These are phyloP conservation scores for Cyanophora paradoxa DNA, from an alignment of 78 protist species.

Conservation along the genomic window DNA sequence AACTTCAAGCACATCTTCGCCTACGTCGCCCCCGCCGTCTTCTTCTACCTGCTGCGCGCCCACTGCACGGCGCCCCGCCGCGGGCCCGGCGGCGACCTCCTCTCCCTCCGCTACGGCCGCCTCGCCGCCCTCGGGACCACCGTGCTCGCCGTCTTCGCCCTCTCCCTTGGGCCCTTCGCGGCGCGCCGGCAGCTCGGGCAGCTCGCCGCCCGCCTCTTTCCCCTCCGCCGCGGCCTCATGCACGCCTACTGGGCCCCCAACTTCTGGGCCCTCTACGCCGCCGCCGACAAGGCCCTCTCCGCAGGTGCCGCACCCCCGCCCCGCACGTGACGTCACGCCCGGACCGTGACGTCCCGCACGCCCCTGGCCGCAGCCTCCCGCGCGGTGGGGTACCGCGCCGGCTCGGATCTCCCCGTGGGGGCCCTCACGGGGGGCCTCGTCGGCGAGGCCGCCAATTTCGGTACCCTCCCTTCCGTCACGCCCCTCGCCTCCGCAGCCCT, in stretches of 20 bases:
- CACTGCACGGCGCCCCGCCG: no score
- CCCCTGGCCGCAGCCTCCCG: no score
- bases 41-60: constrained; percentile 43
- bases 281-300: constrained; percentile 47
- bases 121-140: constrained; percentile 39
- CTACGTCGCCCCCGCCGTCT: constrained; percentile 74
- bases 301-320: no score
- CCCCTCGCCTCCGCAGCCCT: no score
- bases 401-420: no score
- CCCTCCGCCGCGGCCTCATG: constrained; percentile 84
- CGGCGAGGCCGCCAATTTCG: not conserved
- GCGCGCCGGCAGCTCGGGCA: constrained; percentile 46
- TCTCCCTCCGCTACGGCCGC: not conserved
- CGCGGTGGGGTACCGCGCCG: no score
- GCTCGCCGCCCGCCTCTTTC: constrained; percentile 77
- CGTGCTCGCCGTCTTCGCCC: constrained; percentile 37
- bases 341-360: no score
- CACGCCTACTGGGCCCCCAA: constrained; percentile 98
- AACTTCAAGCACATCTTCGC: constrained; percentile 82
- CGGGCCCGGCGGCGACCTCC: no score
- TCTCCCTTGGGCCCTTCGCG: constrained; percentile 13
- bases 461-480: no score
- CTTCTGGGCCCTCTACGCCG: constrained; percentile 76
- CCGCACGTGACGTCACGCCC: no score
- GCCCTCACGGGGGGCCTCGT: not conserved